These are phyloP conservation scores for Termitomyces sp. DNA, from an alignment of 768 basidiomycete species.

Conservation along the genomic window DNA sequence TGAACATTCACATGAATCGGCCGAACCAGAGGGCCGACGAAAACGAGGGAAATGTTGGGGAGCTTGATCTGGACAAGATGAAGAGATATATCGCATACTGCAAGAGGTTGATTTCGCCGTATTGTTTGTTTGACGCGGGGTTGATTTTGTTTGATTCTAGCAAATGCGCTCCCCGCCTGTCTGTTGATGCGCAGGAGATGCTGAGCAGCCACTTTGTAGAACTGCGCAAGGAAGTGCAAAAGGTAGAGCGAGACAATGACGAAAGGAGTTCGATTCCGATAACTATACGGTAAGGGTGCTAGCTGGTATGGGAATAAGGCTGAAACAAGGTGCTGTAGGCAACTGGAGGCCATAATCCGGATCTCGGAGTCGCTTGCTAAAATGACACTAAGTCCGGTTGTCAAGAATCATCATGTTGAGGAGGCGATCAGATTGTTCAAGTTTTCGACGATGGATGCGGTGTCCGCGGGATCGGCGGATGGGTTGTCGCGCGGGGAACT, in stretches of 20 bases:
- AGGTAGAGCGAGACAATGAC: conserved; percentile 95
- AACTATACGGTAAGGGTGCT: conserved; percentile 76
- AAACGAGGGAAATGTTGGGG: conserved; percentile 68
- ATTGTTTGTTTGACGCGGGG: neutral
- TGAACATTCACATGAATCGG: conserved; percentile 98
- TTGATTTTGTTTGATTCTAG: conserved; percentile 34
- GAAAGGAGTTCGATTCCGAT: conserved; percentile 98
- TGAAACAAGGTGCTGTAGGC: conserved; percentile 34
- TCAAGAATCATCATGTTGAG: conserved; percentile 92
- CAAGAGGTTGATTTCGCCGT: conserved; percentile 62
- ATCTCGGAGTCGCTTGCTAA: conserved; percentile 98
- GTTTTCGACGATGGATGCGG: conserved; percentile 98
- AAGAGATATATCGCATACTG: conserved; percentile 96
- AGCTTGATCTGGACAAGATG: conserved; percentile 98
- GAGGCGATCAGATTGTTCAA: conserved; percentile 98
- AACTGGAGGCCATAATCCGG: conserved; percentile 98
- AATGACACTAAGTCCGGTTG: conserved; percentile 81
- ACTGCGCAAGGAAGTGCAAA: conserved; percentile 89
- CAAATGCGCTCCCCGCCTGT: conserved; percentile 94
- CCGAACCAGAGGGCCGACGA: conserved; percentile 62
- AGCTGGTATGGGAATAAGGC: neutral
- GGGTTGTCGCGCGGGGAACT: conserved; percentile 89
- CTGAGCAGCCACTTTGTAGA: conserved; percentile 93
- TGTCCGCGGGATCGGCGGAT: conserved; percentile 90
- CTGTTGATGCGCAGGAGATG: conserved; percentile 93